These are phyloP conservation scores for Solanum tarapatanum DNA, from an alignment of 257 asterid species.

Conservation along the genomic window DNA sequence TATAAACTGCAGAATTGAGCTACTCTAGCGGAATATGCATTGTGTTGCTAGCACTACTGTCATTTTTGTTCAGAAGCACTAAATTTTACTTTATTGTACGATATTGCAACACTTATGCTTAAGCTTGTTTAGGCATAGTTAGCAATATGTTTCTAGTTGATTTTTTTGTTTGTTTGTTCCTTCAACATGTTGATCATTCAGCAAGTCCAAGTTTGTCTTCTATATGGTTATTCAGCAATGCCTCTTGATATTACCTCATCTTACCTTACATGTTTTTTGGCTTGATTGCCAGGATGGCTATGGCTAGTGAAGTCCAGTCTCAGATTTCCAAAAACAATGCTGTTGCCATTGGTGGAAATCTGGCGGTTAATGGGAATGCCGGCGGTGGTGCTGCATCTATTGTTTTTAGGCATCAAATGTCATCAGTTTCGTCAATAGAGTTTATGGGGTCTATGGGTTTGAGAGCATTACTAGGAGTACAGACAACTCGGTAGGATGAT, in stretches of 20 bases:
- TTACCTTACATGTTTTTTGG: slow-evolving; percentile 9
- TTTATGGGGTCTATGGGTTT: slow-evolving; percentile 69
- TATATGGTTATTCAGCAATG: background rate
- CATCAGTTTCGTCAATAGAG: slow-evolving; percentile 67
- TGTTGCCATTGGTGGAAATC: slow-evolving; percentile 71
- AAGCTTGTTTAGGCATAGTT: background rate
- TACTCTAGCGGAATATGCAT: background rate
- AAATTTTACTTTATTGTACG: background rate
- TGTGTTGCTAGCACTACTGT: background rate
- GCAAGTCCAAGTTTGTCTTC: background rate
- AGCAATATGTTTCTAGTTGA: background rate
- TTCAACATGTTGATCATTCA: background rate
- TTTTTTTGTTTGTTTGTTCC: background rate
- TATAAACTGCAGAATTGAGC: background rate
- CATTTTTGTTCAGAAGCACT: background rate
- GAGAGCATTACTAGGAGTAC: slow-evolving; percentile 72
- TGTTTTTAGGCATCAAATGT: slow-evolving; percentile 61
- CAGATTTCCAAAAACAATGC: slow-evolving; percentile 52
- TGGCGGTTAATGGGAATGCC: slow-evolving; percentile 54
- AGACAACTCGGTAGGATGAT: slow-evolving; percentile 58
- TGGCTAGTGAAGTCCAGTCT: slow-evolving; percentile 87
- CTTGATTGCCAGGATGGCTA: slow-evolving; percentile 64
- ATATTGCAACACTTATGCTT: background rate
- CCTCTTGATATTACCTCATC: background rate
- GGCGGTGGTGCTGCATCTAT: slow-evolving; percentile 85